Evolutionary conservation across 352 stramenopile genomes (phyloP), one percentile per base, ranked within the genome.

Genomic region (Paralagenidium karlingii): DNA sequence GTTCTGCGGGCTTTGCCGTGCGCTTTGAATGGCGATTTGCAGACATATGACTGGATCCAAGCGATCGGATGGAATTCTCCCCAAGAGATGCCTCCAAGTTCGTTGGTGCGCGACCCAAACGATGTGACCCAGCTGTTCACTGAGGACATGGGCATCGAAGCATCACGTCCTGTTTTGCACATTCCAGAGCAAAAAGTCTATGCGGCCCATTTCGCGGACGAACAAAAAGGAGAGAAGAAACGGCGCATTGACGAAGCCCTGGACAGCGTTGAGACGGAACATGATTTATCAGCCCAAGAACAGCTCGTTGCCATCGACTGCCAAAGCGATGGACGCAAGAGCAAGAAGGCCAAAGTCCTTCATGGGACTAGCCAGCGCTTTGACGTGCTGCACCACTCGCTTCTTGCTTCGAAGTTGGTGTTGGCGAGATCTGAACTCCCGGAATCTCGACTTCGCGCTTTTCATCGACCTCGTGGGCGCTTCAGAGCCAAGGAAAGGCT

Each of bases 401-500:
- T 92, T 9, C 75, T 71, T n/a, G 78, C 78, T 8, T 86, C 88
- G 50, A 89, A 92, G 55, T 59, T 91, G 19, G 83, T 68, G 27
- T 58, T 88, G 38, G 86, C 74, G 5, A 91, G 88, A 25, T 71
- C 78, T 15, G 78, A 92, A 51, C 58, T 92, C 0, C 70, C 75
- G 2, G 85, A 88, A 48, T 44, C 73, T 1, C 85, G 87, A 30
- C 40, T 92, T 21, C 69, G 78, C 6, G 75, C 85, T 27, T 87
- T 89, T 34, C 78, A 92, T 53, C 63, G 78, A 10, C 78, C 78
- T 18, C 70, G 78, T 9, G 71, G 71, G 24, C 87, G 84, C 34
- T 92, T 92, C 42, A 87, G 87, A 55, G 86, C 87, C 37, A 87
- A 83, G 36, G 78, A 89, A 33, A 63, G 59, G 10, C 51, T 89